phyloP scores from a whole-genome alignment of 2,329 filamentous ascomycete genomes.

The Talaromyces sp. region DNA sequence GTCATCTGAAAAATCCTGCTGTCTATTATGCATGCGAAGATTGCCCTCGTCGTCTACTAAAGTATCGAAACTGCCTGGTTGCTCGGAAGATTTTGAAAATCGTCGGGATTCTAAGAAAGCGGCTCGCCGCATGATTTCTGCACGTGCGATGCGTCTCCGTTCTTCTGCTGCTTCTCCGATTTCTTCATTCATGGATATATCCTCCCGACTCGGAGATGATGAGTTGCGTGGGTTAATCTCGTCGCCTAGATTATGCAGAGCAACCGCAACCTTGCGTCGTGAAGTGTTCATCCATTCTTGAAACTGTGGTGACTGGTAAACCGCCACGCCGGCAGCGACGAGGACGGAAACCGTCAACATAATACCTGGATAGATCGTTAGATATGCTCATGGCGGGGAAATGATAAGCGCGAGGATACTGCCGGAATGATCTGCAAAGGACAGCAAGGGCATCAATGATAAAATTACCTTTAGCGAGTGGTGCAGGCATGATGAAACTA shows the following conservation, averaged over 20 bases:
- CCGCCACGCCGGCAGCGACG: conserved; percentile 64
- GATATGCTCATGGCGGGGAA: conserved; percentile 16
- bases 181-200: conserved; percentile 54
- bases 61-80: conserved; percentile 44
- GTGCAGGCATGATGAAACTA: conserved; percentile 46
- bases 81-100: conserved; percentile 24
- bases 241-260: conserved; percentile 62
- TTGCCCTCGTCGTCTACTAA: conserved; percentile 49
- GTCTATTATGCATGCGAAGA: conserved; percentile 22
- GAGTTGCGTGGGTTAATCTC: conserved; percentile 56
- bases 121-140: conserved; percentile 50
- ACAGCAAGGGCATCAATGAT: neutral
- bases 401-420: conserved; percentile 35
- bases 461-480: conserved; percentile 51
- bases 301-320: conserved; percentile 66
- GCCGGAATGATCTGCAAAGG: conserved; percentile 21
- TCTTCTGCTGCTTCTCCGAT: conserved; percentile 47
- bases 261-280: conserved; percentile 62
- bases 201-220: conserved; percentile 33
- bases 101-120: conserved; percentile 43
- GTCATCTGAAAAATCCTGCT: conserved; percentile 11
- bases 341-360: conserved; percentile 65
- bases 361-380: conserved; percentile 52
- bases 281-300: conserved; percentile 65
- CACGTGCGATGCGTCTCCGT: conserved; percentile 46